Conservation (phyloP, 192 early-diverging fungal species). For the Backusella liffmaniae region DNA sequence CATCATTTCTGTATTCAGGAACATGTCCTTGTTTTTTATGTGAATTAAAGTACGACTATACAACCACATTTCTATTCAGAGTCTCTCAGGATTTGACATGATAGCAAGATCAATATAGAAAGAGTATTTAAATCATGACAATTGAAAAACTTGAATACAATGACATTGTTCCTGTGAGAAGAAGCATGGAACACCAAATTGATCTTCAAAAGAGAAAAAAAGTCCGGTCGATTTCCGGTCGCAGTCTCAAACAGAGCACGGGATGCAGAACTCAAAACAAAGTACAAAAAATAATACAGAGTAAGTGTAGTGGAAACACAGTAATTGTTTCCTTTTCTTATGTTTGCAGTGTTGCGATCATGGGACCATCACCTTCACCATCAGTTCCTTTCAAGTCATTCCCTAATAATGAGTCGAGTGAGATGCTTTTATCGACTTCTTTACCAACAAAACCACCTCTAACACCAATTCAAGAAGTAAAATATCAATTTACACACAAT, state of each 20-base stretch:
- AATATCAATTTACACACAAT: background rate
- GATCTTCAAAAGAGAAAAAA: background rate
- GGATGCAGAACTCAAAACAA: background rate
- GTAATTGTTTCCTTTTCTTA: background rate
- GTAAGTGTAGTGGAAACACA: background rate
- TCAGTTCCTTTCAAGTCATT: conserved; percentile 3
- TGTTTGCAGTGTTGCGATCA: background rate
- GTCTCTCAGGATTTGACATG: no score
- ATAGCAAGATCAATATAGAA: no score
- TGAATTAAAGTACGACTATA: no score
- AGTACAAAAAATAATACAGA: no score
- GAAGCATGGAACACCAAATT: background rate
- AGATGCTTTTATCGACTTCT: background rate
- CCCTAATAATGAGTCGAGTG: background rate
- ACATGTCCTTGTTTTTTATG: no score
- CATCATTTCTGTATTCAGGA: no score
- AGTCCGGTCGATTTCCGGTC: conserved; percentile 1
- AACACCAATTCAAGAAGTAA: conserved; percentile 12
- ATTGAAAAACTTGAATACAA: no score
- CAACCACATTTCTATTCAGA: no score
- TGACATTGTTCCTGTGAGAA: background rate
- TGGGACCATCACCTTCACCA: conserved; percentile 17
- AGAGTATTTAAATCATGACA: no score
- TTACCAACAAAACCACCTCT: background rate
- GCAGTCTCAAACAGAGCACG: conserved; percentile 1